Conservation (phyloP, 2,329 filamentous ascomycete species). For the Talaromyces sp. region DNA sequence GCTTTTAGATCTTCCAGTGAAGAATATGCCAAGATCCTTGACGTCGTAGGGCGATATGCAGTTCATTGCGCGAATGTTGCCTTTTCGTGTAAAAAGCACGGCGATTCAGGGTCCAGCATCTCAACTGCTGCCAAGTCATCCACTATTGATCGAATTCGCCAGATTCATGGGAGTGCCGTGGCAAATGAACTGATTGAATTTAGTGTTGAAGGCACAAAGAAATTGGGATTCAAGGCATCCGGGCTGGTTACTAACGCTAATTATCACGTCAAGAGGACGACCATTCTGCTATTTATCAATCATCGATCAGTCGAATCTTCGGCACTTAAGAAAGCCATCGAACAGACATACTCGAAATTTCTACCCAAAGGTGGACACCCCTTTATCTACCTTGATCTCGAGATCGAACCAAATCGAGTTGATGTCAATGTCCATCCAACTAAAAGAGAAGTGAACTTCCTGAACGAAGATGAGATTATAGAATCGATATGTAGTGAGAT, state of each 20-base stretch:
- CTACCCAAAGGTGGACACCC: slow-evolving; percentile 92
- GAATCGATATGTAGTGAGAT: slow-evolving; percentile 80
- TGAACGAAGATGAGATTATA: slow-evolving; percentile 96
- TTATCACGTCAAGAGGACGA: slow-evolving; percentile 86
- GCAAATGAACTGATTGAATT: slow-evolving; percentile 86
- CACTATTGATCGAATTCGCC: slow-evolving; percentile 78
- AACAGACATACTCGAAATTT: slow-evolving; percentile 83
- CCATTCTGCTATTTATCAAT: slow-evolving; percentile 90
- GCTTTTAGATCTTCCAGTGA: slow-evolving; percentile 90
- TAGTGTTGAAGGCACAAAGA: slow-evolving; percentile 63
- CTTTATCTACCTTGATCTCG: slow-evolving; percentile 86
- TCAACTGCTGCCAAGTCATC: slow-evolving; percentile 71
- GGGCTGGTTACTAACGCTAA: slow-evolving; percentile 91
- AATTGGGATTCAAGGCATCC: slow-evolving; percentile 75
- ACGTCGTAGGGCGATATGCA: slow-evolving; percentile 89
- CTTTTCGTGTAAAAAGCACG: slow-evolving; percentile 95
- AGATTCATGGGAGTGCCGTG: slow-evolving; percentile 78
- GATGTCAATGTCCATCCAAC: slow-evolving; percentile 98
- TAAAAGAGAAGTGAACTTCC: slow-evolving; percentile 92
- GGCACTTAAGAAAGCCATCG: slow-evolving; percentile 80
- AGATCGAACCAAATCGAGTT: slow-evolving; percentile 86
- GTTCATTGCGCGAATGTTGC: slow-evolving; percentile 88
- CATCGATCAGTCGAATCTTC: slow-evolving; percentile 89
- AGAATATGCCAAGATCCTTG: slow-evolving; percentile 96
- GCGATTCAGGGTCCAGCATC: slow-evolving; percentile 78